Evolutionary conservation across 441 rosid genomes (phyloP).

Genomic region (Theobroma grandiflorum): DNA sequence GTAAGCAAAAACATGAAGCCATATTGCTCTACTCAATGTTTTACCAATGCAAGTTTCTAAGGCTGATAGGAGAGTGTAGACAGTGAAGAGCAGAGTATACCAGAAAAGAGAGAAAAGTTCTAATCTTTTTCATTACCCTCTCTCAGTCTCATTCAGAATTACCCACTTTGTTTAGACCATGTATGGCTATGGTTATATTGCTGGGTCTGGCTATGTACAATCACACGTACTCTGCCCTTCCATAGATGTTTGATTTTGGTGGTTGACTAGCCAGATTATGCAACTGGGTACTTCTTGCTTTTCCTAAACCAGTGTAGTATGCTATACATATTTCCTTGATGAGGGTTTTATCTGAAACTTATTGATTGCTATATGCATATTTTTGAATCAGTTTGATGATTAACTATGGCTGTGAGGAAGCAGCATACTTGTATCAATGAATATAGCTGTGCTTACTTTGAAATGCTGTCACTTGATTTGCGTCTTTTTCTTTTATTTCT

Average conservation of each 20-base stretch:
- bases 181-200: background rate
- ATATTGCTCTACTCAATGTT: background rate
- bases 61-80: background rate
- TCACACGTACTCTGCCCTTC: background rate
- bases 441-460: background rate
- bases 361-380: background rate
- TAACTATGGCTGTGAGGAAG: background rate
- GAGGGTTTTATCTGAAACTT: slow-evolving; percentile 10
- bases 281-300: background rate
- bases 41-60: background rate
- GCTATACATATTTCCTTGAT: background rate
- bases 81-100: background rate
- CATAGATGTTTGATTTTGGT: background rate
- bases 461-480: background rate
- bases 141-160: background rate
- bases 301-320: background rate
- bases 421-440: background rate
- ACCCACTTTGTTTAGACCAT: background rate
- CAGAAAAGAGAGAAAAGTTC: background rate
- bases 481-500: background rate
- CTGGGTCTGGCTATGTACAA: background rate
- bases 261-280: background rate
- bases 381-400: background rate
- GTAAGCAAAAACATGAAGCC: background rate
- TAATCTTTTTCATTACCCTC: background rate